Percentiles rank a stretch among this genome's conserved stretches.
Evolutionary conservation across 495 filamentous ascomycete species (phyloP).

Genomic region (Alectoria sarmentosa): DNA sequence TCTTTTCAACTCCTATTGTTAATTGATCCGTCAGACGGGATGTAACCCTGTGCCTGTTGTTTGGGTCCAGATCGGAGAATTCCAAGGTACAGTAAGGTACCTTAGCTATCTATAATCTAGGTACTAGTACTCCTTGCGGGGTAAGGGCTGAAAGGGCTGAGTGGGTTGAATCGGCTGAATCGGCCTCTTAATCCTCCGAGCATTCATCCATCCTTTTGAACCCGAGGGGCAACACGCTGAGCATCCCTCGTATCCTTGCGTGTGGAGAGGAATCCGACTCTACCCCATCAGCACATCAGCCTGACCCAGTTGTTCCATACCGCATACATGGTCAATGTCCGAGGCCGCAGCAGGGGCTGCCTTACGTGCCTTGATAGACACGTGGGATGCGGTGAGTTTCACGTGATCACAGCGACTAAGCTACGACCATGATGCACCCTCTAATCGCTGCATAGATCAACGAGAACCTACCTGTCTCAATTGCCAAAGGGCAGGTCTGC

Average conservation of each 20-base stretch:
- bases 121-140: not conserved
- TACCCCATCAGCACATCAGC: no score
- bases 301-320: no score
- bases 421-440: not conserved
- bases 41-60: not conserved
- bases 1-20: not conserved
- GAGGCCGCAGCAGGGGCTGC: constrained; percentile 32
- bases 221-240: not conserved
- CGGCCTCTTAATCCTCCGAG: not conserved
- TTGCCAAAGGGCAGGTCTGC: constrained; percentile 25
- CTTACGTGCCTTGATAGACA: constrained; percentile 28
- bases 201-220: not conserved
- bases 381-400: constrained; percentile 29
- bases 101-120: no score
- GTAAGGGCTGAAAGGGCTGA: no score
- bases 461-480: constrained; percentile 27
- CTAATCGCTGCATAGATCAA: constrained; percentile 23
- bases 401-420: not conserved
- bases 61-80: not conserved
- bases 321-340: constrained; percentile 26
- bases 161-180: no score
- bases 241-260: not conserved
- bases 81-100: not conserved
- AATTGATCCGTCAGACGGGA: not conserved
- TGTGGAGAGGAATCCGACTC: no score